Evolutionary conservation across 2,329 filamentous ascomycete species (phyloP), one percentile per base, ranked within the genome.

Genomic region (Ophioceras dolichostomum): DNA sequence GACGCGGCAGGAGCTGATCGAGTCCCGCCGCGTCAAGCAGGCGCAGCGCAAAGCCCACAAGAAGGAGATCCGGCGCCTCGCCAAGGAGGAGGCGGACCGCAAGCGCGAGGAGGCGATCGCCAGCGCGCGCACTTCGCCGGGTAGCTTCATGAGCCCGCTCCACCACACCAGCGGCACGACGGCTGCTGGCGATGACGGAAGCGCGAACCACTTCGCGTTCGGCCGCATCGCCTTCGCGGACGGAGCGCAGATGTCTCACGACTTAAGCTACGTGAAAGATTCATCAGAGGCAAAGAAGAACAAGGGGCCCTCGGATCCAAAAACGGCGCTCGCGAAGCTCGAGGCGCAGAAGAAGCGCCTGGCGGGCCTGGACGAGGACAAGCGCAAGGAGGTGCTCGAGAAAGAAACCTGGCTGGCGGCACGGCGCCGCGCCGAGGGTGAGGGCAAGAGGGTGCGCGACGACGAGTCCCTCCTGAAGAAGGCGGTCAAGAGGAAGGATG

Each of bases 381-480:
- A 94, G 63, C 81, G 83, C 39, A 79, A 79, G 43, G 84, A 94
- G 41, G 80, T 96, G 32, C 78, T 87, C 42, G 85, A 95, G 59
- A 96, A 96, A 66, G 89, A 98, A 51, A 67, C 79, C 40, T 98
- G 91, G 91, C 68, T 95, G 41, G 89, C 83, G 34, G 91, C 91
- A 3, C 82, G 89, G 59, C 85, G 86, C 59, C 78, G 83, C 18
- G 86, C 82, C 2, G 84, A 94, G 56, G 34, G 34, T 5, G n/a
- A n/a, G n/a, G 91, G 91, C 34, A 88, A 94, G 53, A 83, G 85
- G 54, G 80, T 95, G 24, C 78, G 77, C 42, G 87, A 96, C 52
- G 86, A 94, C 56, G 85, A 86, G 44, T 76, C 73, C 32, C 62
- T 94, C 39, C 70, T 98, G 20, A 95, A 94, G 69, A 95, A 94